Percentiles rank a stretch among this genome's conserved stretches.
These are phyloP conservation scores for Trichomonas tenax DNA, from an alignment of 208 protist species.

Conservation along the genomic window DNA sequence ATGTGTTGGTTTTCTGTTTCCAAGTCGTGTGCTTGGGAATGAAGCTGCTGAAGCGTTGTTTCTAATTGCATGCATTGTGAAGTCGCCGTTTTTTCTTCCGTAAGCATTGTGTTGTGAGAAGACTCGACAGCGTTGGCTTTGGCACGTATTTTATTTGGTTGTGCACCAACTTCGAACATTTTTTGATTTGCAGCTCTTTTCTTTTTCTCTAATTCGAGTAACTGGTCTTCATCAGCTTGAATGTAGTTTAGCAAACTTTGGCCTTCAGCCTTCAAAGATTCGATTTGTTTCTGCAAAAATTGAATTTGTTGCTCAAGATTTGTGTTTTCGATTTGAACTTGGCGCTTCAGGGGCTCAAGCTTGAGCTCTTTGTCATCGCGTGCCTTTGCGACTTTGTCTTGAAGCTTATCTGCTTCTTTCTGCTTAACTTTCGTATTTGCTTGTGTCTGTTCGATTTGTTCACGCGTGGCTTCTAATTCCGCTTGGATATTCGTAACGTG, in stretches of 20 bases:
- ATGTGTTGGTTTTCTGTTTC: slow-evolving; percentile 6
- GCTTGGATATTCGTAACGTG: neutral
- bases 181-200: neutral
- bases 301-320: neutral
- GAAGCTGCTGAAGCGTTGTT: neutral
- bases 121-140: neutral
- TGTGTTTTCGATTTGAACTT: neutral
- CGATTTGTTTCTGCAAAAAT: neutral
- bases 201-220: neutral
- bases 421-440: neutral
- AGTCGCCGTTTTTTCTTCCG: neutral
- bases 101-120: neutral
- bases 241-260: neutral
- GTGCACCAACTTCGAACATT: neutral
- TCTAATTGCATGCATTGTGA: neutral
- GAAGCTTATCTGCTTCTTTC: neutral
- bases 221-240: neutral
- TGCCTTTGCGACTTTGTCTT: neutral
- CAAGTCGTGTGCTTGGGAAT: neutral
- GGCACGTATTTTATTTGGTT: neutral
- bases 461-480: neutral
- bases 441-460: neutral
- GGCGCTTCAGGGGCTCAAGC: neutral
- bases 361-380: neutral
- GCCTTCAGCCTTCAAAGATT: neutral